Evolutionary conservation across 2,329 filamentous ascomycete genomes (phyloP).

Genomic region (Pseudogymnoascus pannorum): DNA sequence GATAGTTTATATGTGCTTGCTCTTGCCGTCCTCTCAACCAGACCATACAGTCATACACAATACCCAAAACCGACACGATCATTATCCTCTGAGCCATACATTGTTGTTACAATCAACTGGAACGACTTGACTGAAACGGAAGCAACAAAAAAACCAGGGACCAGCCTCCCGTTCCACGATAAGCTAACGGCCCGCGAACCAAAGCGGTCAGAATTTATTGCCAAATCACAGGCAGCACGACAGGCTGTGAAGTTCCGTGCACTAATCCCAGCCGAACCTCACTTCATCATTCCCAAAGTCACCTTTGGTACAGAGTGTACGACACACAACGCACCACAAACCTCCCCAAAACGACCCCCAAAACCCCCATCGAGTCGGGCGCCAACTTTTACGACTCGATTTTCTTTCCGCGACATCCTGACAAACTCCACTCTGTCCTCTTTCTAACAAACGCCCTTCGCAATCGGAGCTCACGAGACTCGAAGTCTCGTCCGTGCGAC

Average conservation of each 20-base stretch:
- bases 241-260: conserved; percentile 6
- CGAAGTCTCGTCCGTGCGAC: conserved; percentile 7
- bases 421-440: conserved; percentile 3
- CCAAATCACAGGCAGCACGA: conserved; percentile 5
- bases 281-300: neutral
- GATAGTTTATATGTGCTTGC: neutral
- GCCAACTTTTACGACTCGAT: neutral
- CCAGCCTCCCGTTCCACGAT: conserved; percentile 6
- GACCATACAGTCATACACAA: neutral
- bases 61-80: neutral
- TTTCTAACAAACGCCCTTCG: neutral
- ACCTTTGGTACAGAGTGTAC: conserved; percentile 3
- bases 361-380: neutral
- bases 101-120: neutral
- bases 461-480: conserved; percentile 7
- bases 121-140: no score
- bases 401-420: neutral
- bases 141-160: neutral
- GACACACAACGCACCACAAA: conserved; percentile 6
- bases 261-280: conserved; percentile 9
- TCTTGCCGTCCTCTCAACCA: neutral
- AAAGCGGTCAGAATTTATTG: conserved; percentile 8
- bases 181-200: conserved; percentile 4
- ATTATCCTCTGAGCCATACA: neutral
- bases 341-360: neutral